Evolutionary conservation across 2,329 filamentous ascomycete genomes (phyloP), one percentile per base, ranked within the genome.

Genomic region (Fusarium sp.): DNA sequence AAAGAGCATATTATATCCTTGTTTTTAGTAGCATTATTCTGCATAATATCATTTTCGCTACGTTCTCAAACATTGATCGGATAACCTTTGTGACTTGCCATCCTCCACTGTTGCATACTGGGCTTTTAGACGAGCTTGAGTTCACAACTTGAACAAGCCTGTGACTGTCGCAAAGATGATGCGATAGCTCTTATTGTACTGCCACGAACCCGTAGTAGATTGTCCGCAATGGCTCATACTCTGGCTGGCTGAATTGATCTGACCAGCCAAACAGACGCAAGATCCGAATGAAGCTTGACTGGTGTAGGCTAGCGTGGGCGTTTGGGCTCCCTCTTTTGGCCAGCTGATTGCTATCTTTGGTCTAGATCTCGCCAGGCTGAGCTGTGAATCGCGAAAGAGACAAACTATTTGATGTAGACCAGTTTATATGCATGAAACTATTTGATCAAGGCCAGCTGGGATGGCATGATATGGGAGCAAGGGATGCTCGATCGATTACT

Each of bases 1-100:
- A 63, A 50, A 63, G 49, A 68, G 64, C 58, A 68, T 67, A 61
- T 63, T 65, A 65, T 67, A 67, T 67, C 64, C 64, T 68, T 67
- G 57, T 67, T 68, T 67, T 67, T 67, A 68, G 50, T 55, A 68
- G 64, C 50, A 68, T 30, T 52, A 38, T 56, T 44, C 40, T 54
- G 63, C 46, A 62, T 67, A 67, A 67, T 67, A 63, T 68, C 17
- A 67, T 67, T 68, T 48, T 52, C 57, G 55, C 62, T 35, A 67
- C 41, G 18, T 60, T 67, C 32, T 30, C 23, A 20, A 40, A 40
- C 5, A 48, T 14, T 20, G 32, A 41, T 52, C 15, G 15, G 2
- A 11, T 44, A 6, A 18, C 18, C 15, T 13, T 20, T 12, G 13
- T 32, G 33, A 23, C 13, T 7, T 15, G 9, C 14, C 17, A 37